Evolutionary conservation across 805 yeast species (phyloP).

Genomic region (Candida loeiensis): DNA sequence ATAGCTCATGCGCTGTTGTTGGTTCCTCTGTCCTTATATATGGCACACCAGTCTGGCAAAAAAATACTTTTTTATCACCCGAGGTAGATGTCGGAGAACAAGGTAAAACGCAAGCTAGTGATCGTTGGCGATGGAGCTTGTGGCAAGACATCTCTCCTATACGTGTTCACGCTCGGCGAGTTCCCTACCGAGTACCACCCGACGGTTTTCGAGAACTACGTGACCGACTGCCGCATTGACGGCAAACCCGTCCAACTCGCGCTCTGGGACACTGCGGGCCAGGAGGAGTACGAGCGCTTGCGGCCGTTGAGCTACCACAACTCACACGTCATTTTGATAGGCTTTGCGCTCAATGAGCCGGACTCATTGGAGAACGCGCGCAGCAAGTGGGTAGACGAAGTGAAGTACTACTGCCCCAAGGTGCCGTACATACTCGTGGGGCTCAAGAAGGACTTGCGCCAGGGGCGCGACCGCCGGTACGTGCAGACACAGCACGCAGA

Average conservation of each 20-base stretch:
- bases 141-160: conserved; percentile 86
- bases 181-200: conserved; percentile 93
- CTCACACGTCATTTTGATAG: conserved; percentile 82
- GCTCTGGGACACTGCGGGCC: conserved; percentile 96
- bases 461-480: conserved; percentile 37
- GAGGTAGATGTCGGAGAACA: conserved; percentile 2
- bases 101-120: conserved; percentile 61
- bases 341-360: conserved; percentile 79
- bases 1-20: no score
- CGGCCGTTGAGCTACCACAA: conserved; percentile 85
- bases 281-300: conserved; percentile 88
- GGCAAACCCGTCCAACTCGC: conserved; percentile 88
- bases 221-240: conserved; percentile 89
- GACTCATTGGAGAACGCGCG: conserved; percentile 83
- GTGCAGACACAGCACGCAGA: conserved; percentile 63
- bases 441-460: conserved; percentile 75
- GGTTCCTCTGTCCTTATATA: no score
- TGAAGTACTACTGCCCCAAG: conserved; percentile 70
- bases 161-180: conserved; percentile 88
- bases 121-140: conserved; percentile 96
- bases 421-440: conserved; percentile 81
- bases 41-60: background rate
- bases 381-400: conserved; percentile 86
- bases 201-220: conserved; percentile 91
- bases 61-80: background rate